Base-by-base conservation (phyloP, 108 stramenopile species). In the Pseudonitzschia multistriata region DNA sequence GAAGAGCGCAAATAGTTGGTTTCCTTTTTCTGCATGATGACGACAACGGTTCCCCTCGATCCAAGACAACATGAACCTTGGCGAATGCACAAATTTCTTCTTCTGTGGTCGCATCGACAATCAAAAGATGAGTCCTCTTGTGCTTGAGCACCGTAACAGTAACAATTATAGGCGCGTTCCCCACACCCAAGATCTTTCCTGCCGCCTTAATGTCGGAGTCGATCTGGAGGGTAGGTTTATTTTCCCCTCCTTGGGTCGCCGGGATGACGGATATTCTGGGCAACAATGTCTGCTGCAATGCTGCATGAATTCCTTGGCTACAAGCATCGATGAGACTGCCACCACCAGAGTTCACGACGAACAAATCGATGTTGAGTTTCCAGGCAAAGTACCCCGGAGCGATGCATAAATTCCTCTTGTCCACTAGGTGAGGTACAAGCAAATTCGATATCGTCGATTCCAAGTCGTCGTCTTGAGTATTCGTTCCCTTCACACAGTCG, bases 81-180 rank as follows among this genome's bases (percentile, higher is more conserved):
- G 78, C 48, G 0, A 87, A 74, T 4, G 89, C 81, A 69, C 89
- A 90, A 3, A 70, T 64, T 60, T 90, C 90, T 70, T 91, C 90
- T 49, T 88, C 87, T 24, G 71, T 42, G 2, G 81, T 76, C 6
- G 90, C 84, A 76, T 91, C 90, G 10, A 88, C 66, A 48, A 91
- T 66, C 28, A 82, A 71, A 5, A 88, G 61, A 29, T 71, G 76
- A 19, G 24, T 55, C 25, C 45, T 66, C 17, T 39, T 55, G n/a
- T 36, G 47, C 17, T 15, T 47, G 56, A 88, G 60, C 22, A 88
- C 55, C 0, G 80, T 72, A 3, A 88, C 80, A 0, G 90, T 88
- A 14, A 84, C 72, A 29, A 88, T 74, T 57, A 83, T 65, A 6
- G 87, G 90, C 52, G 80, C 84, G 33, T 76, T 42, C 22, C 83